These are phyloP conservation scores for Eimeria sp. DNA, from an alignment of 169 alveolate species.

Conservation along the genomic window DNA sequence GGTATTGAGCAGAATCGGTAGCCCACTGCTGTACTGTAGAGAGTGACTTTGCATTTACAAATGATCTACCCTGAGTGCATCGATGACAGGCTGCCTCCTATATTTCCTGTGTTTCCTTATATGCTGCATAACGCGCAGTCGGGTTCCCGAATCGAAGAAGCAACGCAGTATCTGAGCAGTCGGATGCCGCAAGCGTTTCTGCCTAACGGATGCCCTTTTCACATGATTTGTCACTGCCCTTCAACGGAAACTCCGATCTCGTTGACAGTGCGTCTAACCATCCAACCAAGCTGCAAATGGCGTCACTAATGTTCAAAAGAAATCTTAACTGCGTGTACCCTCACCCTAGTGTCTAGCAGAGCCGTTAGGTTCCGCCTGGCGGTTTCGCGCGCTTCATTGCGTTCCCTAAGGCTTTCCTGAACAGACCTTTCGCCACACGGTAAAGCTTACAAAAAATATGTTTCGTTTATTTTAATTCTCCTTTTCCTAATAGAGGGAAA, in stretches of 20 bases:
- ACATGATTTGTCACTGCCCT: background rate
- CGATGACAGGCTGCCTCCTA: background rate
- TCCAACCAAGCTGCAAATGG: background rate
- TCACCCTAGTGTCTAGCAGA: background rate
- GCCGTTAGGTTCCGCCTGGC: constrained; percentile 25
- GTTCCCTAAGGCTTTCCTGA: constrained; percentile 39
- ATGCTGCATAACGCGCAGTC: constrained; percentile 17
- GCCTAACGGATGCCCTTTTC: background rate
- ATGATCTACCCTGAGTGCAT: background rate
- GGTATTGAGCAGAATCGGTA: background rate
- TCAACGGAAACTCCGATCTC: background rate
- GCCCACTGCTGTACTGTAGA: background rate
- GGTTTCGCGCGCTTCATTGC: constrained; percentile 7
- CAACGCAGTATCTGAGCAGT: constrained; percentile 5
- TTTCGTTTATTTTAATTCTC: background rate
- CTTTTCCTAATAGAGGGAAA: background rate
- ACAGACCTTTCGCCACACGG: background rate
- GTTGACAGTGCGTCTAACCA: background rate
- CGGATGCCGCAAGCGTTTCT: background rate
- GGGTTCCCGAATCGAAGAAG: constrained; percentile 23
- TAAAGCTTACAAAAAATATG: background rate
- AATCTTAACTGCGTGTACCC: background rate
- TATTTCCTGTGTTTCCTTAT: background rate
- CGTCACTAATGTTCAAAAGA: background rate
- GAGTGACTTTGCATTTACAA: background rate